phyloP scores from a whole-genome alignment of 257 asterid species.

The Nicotiana otophora region DNA sequence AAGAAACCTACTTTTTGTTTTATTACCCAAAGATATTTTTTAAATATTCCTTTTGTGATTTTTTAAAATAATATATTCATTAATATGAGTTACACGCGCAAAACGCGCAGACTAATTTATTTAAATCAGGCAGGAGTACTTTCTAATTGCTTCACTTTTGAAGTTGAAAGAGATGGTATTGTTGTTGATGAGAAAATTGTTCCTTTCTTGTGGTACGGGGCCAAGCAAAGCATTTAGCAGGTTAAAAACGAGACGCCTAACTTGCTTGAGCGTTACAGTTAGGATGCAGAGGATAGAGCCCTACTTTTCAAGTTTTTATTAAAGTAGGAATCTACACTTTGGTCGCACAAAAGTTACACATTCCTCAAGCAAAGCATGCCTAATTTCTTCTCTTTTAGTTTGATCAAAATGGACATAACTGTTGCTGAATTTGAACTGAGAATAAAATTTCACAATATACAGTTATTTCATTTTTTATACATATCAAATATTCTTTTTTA shows the following conservation, averaged over 20 bases:
- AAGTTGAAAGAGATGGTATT: neutral
- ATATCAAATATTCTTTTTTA: no score
- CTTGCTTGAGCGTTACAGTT: neutral
- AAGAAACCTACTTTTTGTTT: no score
- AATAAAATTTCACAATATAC: no score
- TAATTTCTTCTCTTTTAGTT: neutral
- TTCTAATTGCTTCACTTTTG: neutral
- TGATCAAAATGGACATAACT: no score
- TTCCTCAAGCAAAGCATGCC: neutral
- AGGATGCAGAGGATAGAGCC: neutral
- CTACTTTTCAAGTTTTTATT: neutral
- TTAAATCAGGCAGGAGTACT: neutral
- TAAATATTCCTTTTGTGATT: no score
- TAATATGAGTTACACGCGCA: no score
- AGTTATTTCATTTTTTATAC: no score
- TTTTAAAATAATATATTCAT: no score
- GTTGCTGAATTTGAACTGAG: no score
- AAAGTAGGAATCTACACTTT: neutral
- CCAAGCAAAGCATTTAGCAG: neutral
- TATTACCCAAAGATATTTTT: no score
- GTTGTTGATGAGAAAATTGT: slow-evolving; percentile 1
- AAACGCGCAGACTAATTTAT: no score
- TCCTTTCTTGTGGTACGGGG: neutral
- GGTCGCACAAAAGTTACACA: slow-evolving; percentile 6
- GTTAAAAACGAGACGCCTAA: neutral